Base-by-base conservation (phyloP, 2,329 filamentous ascomycete species). In the Aspergillus novoparasiticus region DNA sequence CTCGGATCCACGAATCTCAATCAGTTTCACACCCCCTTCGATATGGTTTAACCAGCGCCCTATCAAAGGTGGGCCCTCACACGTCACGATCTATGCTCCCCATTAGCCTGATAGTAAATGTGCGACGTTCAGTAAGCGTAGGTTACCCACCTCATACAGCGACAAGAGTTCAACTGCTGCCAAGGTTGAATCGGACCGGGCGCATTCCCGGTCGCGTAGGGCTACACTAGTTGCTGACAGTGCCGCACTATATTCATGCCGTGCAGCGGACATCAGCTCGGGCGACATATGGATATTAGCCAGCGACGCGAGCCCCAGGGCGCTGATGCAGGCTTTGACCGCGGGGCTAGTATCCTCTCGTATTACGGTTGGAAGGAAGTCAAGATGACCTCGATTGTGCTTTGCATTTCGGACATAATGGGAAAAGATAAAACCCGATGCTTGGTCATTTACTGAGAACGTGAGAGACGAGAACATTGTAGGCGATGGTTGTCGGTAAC, bases 181-280 rank as follows among this genome's bases (percentile, higher is more conserved):
- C 23, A 69, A 41, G n/a, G 68, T 70, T 6, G 64, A 66, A 54
- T 70, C 66, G 1, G 54, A 54, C 21, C 36, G 65, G 6, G 60
- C 61, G n/a, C 26, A 23, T 12, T 39, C 48, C 23, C 51, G 54
- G 41, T 68, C 57, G 55, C 46, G 46, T 32, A 69, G 57, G 1
- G 62, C 64, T 21, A 45, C 51, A 21, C 65, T 68, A n/a, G 61
- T 68, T 12, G 58, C 54, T 16, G 32, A 14, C 34, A 69, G 21
- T 6, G 66, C 68, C 8, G 14, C 57, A n/a, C 65, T 28, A 48
- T 69, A 69, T 43, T 61, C 58, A 12, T 57, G 26, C n/a, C 30
- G 32, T 16, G 66, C 64, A 12, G 57, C 50, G 16, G 48, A 57
- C 8, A 36, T 41, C 21, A 63, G 21, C 12, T 55, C n/a, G 14